phyloP scores from a whole-genome alignment of 306 rosid species.

The Cicer pinnatifidum region DNA sequence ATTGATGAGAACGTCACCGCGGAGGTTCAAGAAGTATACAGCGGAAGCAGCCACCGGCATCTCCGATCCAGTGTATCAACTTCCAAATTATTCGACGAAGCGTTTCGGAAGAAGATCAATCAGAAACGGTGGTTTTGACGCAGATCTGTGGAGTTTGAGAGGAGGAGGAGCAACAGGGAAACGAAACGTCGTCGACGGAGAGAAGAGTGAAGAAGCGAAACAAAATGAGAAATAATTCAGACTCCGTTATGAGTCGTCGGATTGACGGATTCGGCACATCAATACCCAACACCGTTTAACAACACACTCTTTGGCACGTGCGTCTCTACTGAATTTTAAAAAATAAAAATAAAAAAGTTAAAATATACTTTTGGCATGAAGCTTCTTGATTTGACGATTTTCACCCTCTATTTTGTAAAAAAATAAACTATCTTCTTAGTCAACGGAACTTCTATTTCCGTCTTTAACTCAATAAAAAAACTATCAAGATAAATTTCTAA shows the following conservation, averaged over 20 bases:
- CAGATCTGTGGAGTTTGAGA: slow-evolving; percentile 41
- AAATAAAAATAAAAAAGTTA: too few species aligned
- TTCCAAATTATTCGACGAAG: slow-evolving; percentile 42
- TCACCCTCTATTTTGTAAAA: too few species aligned
- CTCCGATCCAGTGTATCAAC: slow-evolving; percentile 62
- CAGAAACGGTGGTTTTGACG: slow-evolving; percentile 38
- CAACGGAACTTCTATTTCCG: too few species aligned
- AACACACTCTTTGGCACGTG: slow-evolving; percentile 39
- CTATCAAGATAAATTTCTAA: too few species aligned
- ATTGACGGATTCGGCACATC: slow-evolving; percentile 30
- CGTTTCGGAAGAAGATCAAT: slow-evolving; percentile 34
- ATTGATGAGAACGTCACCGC: slow-evolving; percentile 95
- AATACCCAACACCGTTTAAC: slow-evolving; percentile 27
- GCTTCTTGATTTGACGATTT: too few species aligned
- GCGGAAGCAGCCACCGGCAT: slow-evolving; percentile 99
- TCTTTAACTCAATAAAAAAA: too few species aligned
- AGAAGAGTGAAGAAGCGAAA: slow-evolving; percentile 13
- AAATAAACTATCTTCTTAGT: too few species aligned
- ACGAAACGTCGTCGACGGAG: slow-evolving; percentile 33
- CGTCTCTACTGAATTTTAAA: not conserved
- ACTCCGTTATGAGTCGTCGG: slow-evolving; percentile 41
- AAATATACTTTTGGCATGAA: too few species aligned
- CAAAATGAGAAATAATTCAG: slow-evolving; percentile 26
- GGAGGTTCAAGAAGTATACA: slow-evolving; percentile 83
- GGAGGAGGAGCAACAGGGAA: slow-evolving; percentile 19